These are phyloP conservation scores for Neopestalotiopsis clavispora DNA, from an alignment of 2,329 filamentous ascomycete genomes.

Conservation along the genomic window DNA sequence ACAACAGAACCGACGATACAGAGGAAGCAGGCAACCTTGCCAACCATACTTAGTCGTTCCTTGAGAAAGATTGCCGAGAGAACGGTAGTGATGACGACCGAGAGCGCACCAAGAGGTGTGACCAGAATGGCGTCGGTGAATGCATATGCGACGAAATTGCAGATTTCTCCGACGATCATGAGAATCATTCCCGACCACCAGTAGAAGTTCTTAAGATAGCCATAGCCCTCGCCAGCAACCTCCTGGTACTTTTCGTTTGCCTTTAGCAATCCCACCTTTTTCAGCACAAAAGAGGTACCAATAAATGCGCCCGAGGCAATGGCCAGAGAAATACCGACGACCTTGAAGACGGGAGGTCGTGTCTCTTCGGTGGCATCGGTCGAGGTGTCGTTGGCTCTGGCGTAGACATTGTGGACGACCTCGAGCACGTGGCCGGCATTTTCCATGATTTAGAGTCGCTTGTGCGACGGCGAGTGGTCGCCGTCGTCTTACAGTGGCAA, in stretches of 20 bases:
- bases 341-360: constrained; percentile 71
- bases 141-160: constrained; percentile 96
- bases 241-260: constrained; percentile 97
- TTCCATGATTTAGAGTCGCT: constrained; percentile 37
- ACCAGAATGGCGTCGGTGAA: constrained; percentile 97
- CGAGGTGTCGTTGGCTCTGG: constrained; percentile 44
- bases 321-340: constrained; percentile 84
- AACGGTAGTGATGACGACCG: constrained; percentile 90
- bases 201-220: constrained; percentile 91
- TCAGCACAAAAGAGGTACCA: constrained; percentile 91
- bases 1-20: constrained; percentile 93
- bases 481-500: constrained; percentile 8
- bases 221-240: constrained; percentile 93
- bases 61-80: constrained; percentile 95
- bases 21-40: constrained; percentile 93
- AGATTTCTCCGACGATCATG: constrained; percentile 96
- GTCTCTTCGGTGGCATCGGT: constrained; percentile 29
- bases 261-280: constrained; percentile 88
- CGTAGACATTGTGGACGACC: constrained; percentile 42
- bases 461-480: constrained; percentile 23
- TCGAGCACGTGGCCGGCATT: constrained; percentile 40
- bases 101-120: constrained; percentile 87
- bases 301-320: constrained; percentile 91
- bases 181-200: constrained; percentile 97
- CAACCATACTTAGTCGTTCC: constrained; percentile 91